Percentiles rank a stretch among this genome's conserved stretches.
phyloP scores from a whole-genome alignment of 371 early-diverging fungal genomes.

The Actinomortierella ambigua region DNA sequence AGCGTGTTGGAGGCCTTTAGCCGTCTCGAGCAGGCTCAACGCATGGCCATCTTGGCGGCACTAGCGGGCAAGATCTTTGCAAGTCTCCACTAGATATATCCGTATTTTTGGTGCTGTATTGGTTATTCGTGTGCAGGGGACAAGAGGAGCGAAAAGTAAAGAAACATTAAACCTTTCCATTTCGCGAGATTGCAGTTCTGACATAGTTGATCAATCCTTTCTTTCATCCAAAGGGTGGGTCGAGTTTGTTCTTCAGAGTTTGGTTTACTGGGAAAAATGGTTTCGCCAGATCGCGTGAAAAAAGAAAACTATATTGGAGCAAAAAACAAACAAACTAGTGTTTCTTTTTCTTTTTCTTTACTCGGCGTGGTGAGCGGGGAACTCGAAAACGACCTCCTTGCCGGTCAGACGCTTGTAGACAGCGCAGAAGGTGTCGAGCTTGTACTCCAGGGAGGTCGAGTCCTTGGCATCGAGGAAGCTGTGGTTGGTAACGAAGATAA shows the following conservation, averaged over 20 bases:
- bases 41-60: constrained; percentile 52
- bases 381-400: constrained; percentile 97
- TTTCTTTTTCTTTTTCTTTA: too few relatives aligned
- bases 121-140: too few relatives aligned
- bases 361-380: constrained; percentile 71
- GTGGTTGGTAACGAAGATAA: constrained; percentile 30
- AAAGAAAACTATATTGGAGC: too few relatives aligned
- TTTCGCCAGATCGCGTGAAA: background rate
- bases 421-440: constrained; percentile 95
- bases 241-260: too few relatives aligned
- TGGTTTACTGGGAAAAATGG: too few relatives aligned
- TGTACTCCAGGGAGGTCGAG: constrained; percentile 94
- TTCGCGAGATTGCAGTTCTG: too few relatives aligned
- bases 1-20: constrained; percentile 59
- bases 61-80: constrained; percentile 54
- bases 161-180: too few relatives aligned
- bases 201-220: too few relatives aligned
- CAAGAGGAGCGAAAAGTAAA: too few relatives aligned
- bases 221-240: too few relatives aligned
- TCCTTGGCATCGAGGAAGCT: constrained; percentile 96
- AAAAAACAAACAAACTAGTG: constrained; percentile 1
- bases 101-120: too few relatives aligned
- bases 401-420: constrained; percentile 96
- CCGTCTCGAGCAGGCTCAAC: constrained; percentile 53
- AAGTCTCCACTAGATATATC: constrained; percentile 16